Evolutionary conservation across 2,329 filamentous ascomycete species (phyloP), one percentile per base, ranked within the genome.

Genomic region (Alternaria sp.): DNA sequence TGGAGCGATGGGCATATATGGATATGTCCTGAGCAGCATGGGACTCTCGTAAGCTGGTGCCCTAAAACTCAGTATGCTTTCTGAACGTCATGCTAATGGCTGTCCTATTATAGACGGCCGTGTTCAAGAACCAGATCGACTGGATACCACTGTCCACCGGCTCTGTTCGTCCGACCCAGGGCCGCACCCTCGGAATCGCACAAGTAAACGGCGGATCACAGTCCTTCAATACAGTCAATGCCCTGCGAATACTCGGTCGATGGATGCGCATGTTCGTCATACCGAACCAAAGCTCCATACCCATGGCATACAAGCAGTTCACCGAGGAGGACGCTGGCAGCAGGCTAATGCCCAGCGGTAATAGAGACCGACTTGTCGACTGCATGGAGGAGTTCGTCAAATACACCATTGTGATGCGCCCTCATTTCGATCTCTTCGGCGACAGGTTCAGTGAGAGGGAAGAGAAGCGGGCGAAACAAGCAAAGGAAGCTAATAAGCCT

Each of bases 241-340:
- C 85, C 1, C 80, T 91, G n/a, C 84, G 89, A 0, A 84, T 91
- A 11, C 82, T 91, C 0, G 89, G 89, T 0, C 84, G 89, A 0
- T 91, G 89, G 89, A 90, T 90, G 88, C 84, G 88, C 44, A 90
- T 90, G 88, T 90, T 90, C 66, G 81, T 84, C 1, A 89, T 90
- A 25, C 87, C 88, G 0, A 91, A 91, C 72, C 89, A 91, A 74
- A 87, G 84, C 23, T 89, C 86, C 0, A 83, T 91, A 3, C 89
- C 89, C 0, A 86, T 82, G 73, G 89, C 88, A 0, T 91, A 88
- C 65, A 90, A 84, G 5, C 86, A 88, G 49, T 90, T 90, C 53
- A 87, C 86, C 0, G 79, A 79, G 28, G 75, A 71, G 4, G 79
- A 82, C n/a, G 83, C 84, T 26, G 83, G 85, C 23, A 85, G 83